phyloP scores from a whole-genome alignment of 2,329 filamentous ascomycete species.

The Cladophialophora carrionii region DNA sequence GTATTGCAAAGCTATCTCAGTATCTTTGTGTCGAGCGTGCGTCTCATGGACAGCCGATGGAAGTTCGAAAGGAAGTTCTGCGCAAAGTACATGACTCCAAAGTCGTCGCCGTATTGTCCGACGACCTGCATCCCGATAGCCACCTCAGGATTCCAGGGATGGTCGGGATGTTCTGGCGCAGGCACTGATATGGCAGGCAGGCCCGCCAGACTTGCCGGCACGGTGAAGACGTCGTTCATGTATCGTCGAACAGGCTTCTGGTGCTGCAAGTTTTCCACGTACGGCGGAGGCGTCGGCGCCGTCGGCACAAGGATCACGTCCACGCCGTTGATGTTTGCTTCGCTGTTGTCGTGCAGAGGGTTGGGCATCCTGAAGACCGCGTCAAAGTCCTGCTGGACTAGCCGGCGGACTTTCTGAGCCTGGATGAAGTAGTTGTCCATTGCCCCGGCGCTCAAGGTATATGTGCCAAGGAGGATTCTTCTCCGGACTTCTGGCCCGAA shows the following conservation, averaged over 20 bases:
- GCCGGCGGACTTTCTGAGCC: conserved; percentile 81
- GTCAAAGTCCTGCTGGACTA: conserved; percentile 87
- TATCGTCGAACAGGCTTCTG: conserved; percentile 70
- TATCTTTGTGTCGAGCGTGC: conserved; percentile 8
- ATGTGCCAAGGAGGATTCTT: conserved; percentile 85
- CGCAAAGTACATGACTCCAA: conserved; percentile 33
- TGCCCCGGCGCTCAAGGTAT: conserved; percentile 83
- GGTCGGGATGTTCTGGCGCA: conserved; percentile 45
- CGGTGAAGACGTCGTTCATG: conserved; percentile 93
- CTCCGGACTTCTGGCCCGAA: conserved; percentile 86
- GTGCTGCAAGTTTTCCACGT: conserved; percentile 58
- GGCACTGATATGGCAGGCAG: conserved; percentile 87
- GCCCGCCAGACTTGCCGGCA: conserved; percentile 89
- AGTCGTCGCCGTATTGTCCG: conserved; percentile 54
- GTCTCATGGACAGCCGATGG: conserved; percentile 15
- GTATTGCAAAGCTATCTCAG: neutral
- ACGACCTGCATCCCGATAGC: conserved; percentile 52
- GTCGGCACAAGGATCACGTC: conserved; percentile 90
- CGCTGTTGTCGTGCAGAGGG: conserved; percentile 55
- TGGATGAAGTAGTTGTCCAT: conserved; percentile 97
- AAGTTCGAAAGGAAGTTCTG: conserved; percentile 27
- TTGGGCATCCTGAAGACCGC: conserved; percentile 71
- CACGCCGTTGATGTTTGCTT: conserved; percentile 61
- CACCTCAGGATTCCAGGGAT: conserved; percentile 33
- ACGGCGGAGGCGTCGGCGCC: conserved; percentile 74